Conservation (phyloP, 495 filamentous ascomycete species). For the Glutinoglossum americanum region DNA sequence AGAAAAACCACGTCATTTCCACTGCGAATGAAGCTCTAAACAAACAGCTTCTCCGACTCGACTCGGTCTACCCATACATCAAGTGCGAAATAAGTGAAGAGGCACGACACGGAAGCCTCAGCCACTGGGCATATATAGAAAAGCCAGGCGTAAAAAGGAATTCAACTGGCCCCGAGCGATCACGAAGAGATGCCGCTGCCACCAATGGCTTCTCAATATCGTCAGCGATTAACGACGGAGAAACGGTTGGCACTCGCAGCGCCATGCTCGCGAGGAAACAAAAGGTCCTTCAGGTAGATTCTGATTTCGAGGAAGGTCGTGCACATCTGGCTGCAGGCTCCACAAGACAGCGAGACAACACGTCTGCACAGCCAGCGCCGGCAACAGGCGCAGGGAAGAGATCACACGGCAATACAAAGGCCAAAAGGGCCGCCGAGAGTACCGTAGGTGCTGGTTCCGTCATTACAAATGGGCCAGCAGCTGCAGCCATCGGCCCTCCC, state of each 20-base stretch:
- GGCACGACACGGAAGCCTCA: slow-evolving; percentile 71
- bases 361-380: slow-evolving; percentile 7
- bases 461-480: slow-evolving; percentile 19
- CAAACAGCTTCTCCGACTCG: slow-evolving; percentile 64
- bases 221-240: slow-evolving; percentile 50
- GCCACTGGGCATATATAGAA: slow-evolving; percentile 90
- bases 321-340: not conserved
- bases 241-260: slow-evolving; percentile 52
- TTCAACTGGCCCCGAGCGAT: slow-evolving; percentile 37
- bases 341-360: slow-evolving; percentile 1
- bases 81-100: slow-evolving; percentile 83
- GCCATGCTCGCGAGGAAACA: slow-evolving; percentile 48
- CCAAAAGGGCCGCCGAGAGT: slow-evolving; percentile 38
- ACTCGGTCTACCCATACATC: slow-evolving; percentile 64
- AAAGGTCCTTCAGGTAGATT: slow-evolving; percentile 44
- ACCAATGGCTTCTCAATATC: slow-evolving; percentile 42
- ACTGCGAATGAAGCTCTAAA: slow-evolving; percentile 75
- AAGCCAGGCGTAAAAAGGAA: slow-evolving; percentile 44
- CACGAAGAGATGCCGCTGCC: slow-evolving; percentile 54
- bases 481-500: slow-evolving; percentile 10
- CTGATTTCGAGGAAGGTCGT: slow-evolving; percentile 49
- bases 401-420: slow-evolving; percentile 30
- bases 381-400: slow-evolving; percentile 31
- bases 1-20: slow-evolving; percentile 88
- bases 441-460: slow-evolving; percentile 28